Base-by-base conservation (phyloP, 768 basidiomycete species). In the Boletus reticulatus region DNA sequence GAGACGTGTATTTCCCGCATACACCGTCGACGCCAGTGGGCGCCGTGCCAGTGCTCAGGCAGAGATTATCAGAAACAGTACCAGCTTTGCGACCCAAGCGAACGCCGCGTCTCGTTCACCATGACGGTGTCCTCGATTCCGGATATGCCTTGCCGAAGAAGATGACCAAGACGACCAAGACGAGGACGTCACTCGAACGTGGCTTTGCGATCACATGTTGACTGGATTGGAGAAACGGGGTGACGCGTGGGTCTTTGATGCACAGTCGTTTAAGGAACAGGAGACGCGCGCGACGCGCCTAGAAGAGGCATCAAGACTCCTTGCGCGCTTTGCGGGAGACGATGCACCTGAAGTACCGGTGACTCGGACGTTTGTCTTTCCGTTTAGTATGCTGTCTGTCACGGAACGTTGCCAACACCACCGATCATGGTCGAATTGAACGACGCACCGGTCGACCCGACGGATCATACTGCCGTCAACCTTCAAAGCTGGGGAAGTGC, bases 401-500 rank as follows among this genome's bases (percentile, higher is more conserved):
- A 3, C 43, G 4, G 20, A 47, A 29, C 46, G 9, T 20, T 24
- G 4, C 10, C 14, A 1, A 14, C 36, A 31, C 14, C 34, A 14
- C 45, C 55, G 31, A 69, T 87, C 43, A 63, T 67, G 17, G 76
- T 88, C 47, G 78, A 85, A 68, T 75, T 92, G 34, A 87, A 87
- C 64, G 89, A 92, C 62, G 88, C 83, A 1, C 80, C 86, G 1
- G 72, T 89, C 39, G 75, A 80, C 27, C 74, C 70, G 32, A 76
- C 79, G 14, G 89, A 92, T 65, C 86, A 92, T 67, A 90, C 88
- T 11, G 84, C 83, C n/a, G 89, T 92, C 32, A 90, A 92, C 1
- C 73, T 93, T 43, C 91, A 93, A 69, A 92, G 88, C 64, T 93
- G 92, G 91, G 89, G 84, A 10, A 86, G 87, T 62, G 81, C 85